Evolutionary conservation across 2,329 filamentous ascomycete species (phyloP).

Genomic region (Colletotrichum siamense): DNA sequence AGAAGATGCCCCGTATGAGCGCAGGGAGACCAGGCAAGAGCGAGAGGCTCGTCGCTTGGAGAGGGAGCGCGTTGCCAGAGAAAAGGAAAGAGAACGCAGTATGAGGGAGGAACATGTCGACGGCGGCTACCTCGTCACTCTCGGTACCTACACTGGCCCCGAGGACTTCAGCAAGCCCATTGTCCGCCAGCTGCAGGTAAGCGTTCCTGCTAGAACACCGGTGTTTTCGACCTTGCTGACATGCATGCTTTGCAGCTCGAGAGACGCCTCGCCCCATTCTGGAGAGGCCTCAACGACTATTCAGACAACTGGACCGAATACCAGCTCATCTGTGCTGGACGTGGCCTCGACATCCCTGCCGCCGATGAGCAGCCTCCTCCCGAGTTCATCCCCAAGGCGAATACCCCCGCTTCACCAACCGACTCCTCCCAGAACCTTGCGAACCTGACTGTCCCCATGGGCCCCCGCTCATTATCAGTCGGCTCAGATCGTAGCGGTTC

Average conservation of each 20-base stretch:
- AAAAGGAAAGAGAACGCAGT: conserved; percentile 88
- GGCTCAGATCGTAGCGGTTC: conserved; percentile 74
- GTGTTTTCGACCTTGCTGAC: neutral
- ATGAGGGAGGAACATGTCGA: conserved; percentile 92
- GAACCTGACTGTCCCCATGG: conserved; percentile 80
- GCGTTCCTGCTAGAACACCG: conserved; percentile 31
- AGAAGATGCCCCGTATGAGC: conserved; percentile 56
- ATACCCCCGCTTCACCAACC: conserved; percentile 50
- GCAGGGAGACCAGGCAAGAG: conserved; percentile 90
- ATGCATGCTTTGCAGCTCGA: conserved; percentile 72
- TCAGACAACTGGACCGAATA: conserved; percentile 90
- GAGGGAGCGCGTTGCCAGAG: conserved; percentile 75
- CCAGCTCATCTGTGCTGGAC: conserved; percentile 90
- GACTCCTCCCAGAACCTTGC: conserved; percentile 68
- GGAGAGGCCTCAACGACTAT: conserved; percentile 91
- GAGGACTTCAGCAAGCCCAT: conserved; percentile 93
- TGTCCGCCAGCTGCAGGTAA: conserved; percentile 88
- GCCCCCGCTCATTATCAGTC: conserved; percentile 76
- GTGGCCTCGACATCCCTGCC: conserved; percentile 82
- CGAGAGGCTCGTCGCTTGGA: conserved; percentile 86
- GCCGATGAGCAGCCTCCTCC: conserved; percentile 84
- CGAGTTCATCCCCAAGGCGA: conserved; percentile 55
- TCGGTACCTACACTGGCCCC: conserved; percentile 88
- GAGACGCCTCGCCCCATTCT: conserved; percentile 90
- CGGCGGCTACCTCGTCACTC: conserved; percentile 91